Base-by-base conservation (phyloP, 495 filamentous ascomycete species). In the Aspergillus bertholletiae region DNA sequence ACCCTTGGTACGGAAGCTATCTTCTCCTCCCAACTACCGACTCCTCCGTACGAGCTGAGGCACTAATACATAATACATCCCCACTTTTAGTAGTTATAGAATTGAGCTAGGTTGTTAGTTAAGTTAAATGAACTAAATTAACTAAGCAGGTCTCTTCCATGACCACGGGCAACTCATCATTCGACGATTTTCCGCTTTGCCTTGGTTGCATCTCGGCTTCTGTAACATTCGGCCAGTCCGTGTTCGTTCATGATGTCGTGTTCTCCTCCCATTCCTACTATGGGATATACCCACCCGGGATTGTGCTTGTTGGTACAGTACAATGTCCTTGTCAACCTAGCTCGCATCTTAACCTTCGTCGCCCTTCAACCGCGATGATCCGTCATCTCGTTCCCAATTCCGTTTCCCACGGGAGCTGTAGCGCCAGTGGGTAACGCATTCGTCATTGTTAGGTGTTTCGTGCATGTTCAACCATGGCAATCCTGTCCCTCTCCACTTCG, bases 371-470 rank as follows among this genome's bases (percentile, higher is more conserved):
- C 32, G 39, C 51, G 61, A 41, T 52, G 53, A 51, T 63, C 61
- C 51, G 51, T 57, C 54, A 53, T 53, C 35, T 2, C 23, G 11
- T 12, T 27, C 18, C 47, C 54, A 28, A 28, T 57, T 63, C 53
- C 59, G 52, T 58, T 53, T 35, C 47, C 27, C 35, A 27, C 41
- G 7, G 35, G 32, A 45, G 28, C 51, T 37, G 49, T 48, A 28
- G 46, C 47, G 30, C 32, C 46, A 21, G 46, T 59, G 46, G 40
- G 46, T 54, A 47, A 61, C 58, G 60, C 63, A 60, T 66, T 62
- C 57, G 63, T 66, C 60, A 62, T 57, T 57, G 44, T 59, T 37
- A n/a, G 34, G 15, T 60, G 49, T 59, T 49, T 57, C 50, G 50
- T 61, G 57, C 58, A 54, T 61, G 50, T 20, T 51, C 23, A n/a